phyloP scores from a whole-genome alignment of 1,284 basidiomycete species.

The Coniferiporia sulphurascens region DNA sequence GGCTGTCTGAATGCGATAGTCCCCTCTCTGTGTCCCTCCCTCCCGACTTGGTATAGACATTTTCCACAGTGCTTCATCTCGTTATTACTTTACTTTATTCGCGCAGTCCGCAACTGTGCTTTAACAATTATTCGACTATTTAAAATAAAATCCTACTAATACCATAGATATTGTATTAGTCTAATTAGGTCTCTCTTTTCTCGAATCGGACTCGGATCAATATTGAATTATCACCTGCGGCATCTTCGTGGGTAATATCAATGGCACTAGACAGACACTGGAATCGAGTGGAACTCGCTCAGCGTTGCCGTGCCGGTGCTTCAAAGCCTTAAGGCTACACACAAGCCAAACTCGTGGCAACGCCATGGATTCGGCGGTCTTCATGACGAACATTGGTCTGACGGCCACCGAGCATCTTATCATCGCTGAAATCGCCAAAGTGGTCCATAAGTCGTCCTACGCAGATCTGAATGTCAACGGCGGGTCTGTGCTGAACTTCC shows the following conservation, averaged over 20 bases:
- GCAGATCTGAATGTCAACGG: conserved; percentile 21
- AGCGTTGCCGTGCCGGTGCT: no score
- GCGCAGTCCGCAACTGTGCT: not conserved
- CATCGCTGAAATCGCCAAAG: conserved; percentile 33
- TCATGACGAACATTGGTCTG: conserved; percentile 34
- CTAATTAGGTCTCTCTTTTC: not conserved
- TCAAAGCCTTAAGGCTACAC: no score
- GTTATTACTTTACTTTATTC: not conserved
- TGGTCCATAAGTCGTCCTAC: conserved; percentile 43
- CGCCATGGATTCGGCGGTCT: conserved; percentile 28
- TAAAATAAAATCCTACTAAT: not conserved
- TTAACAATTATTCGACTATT: conserved; percentile 11
- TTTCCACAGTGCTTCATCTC: not conserved
- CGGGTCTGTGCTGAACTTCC: conserved; percentile 41
- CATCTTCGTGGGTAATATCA: not conserved
- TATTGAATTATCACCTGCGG: not conserved
- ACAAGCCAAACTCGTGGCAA: conserved; percentile 10
- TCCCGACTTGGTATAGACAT: no score
- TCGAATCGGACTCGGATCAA: not conserved
- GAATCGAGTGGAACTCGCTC: no score
- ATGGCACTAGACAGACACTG: no score
- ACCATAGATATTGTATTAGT: not conserved
- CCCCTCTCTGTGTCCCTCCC: not conserved
- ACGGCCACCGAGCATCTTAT: conserved; percentile 32
- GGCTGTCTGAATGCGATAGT: not conserved